phyloP scores from a whole-genome alignment of 306 rosid genomes.

The Malus sieversii region DNA sequence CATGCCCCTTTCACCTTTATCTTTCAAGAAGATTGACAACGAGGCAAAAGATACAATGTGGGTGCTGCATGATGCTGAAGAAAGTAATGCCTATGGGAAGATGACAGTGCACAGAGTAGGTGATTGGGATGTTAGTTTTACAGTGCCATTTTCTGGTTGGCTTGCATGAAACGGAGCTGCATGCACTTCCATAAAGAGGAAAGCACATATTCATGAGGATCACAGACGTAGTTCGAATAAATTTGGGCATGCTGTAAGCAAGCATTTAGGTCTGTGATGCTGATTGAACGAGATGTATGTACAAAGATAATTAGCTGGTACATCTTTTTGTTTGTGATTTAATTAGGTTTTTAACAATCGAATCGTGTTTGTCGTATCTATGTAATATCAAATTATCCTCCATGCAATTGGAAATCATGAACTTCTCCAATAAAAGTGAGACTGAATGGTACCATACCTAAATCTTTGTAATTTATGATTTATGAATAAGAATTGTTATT shows the following conservation, averaged over 20 bases:
- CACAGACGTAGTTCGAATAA: background rate
- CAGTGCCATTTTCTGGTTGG: background rate
- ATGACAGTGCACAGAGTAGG: slow-evolving; percentile 19
- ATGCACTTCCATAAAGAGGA: background rate
- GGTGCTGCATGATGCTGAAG: background rate
- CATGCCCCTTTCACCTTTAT: slow-evolving; percentile 13
- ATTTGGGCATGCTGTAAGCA: background rate
- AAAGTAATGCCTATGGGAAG: slow-evolving; percentile 11
- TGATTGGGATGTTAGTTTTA: background rate
- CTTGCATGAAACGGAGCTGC: background rate
- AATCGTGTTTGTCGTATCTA: background rate
- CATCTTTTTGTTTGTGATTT: background rate
- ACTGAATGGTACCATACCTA: background rate
- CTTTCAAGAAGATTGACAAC: slow-evolving; percentile 2
- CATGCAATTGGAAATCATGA: background rate
- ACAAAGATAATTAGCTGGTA: background rate
- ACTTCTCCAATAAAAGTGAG: background rate
- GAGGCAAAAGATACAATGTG: slow-evolving; percentile 3
- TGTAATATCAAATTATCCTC: too few species aligned
- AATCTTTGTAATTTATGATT: background rate
- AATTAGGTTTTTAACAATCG: background rate
- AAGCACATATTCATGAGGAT: background rate
- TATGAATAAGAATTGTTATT: background rate
- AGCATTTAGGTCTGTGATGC: background rate
- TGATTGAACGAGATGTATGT: background rate